Evolutionary conservation across 1,139 yeast genomes (phyloP), one percentile per base, ranked within the genome.

Genomic region (Candida sojae): DNA sequence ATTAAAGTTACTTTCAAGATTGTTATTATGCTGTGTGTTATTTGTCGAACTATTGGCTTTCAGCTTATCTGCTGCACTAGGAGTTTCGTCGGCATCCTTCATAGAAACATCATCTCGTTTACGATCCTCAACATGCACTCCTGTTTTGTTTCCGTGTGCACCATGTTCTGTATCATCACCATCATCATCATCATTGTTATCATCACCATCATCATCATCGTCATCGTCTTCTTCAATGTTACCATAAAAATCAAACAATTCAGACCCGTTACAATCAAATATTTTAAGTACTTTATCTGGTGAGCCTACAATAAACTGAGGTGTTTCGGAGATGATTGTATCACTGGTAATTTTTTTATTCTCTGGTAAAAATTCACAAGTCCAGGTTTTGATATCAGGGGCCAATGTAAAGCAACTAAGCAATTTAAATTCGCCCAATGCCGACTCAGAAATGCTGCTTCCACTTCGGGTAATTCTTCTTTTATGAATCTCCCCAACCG

Each of bases 361-460:
- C n/a, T 48, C 41, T 1, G 89, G 90, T 39, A 86, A 67, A 83
- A 95, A 91, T 51, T 84, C 91, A 56, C 91, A 83, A 13, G 93
- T 77, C 79, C 91, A 83, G 2, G 77, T 68, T 51, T 75, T 64
- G 42, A 75, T 66, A 46, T 68, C 69, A 45, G 68, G 71, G 0
- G 79, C 79, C 41, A 75, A 58, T 5, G 74, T 68, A 47, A 75
- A 75, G 44, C 78, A 73, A 17, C 68, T 58, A 21, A 62, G 53
- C 34, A 73, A 59, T 49, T 63, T 60, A 13, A 53, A 53, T 7
- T 54, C 63, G 4, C 39, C 39, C n/a, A 34, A 17, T 6, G 43
- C 5, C 30, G 42, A 39, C 6, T 31, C 39, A 39, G 30, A 26
- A 3, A 34, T 9, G 17, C 34, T 30, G 5, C 45, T 43, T 21